phyloP scores from a whole-genome alignment of 164 flowering plant genomes.

The Akebia trifoliata region DNA sequence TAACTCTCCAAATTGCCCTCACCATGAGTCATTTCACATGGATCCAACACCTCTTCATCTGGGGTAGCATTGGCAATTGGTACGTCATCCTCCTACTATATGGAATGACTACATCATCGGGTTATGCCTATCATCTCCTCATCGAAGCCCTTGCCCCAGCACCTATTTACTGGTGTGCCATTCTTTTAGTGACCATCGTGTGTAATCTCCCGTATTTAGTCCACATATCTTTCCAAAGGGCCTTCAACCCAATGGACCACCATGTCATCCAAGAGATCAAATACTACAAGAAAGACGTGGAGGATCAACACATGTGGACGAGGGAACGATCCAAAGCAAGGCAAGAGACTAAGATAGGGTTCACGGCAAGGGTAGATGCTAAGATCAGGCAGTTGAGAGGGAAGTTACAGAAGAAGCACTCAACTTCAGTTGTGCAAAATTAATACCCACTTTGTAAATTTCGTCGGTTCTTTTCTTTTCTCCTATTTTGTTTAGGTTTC shows the following conservation, averaged over 20 bases:
- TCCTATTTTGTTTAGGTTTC: background rate
- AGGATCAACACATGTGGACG: conserved; percentile 80
- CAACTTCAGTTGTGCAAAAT: conserved; percentile 17
- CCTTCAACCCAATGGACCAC: conserved; percentile 86
- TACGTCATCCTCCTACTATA: conserved; percentile 69
- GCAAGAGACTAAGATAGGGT: conserved; percentile 88
- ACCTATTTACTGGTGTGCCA: conserved; percentile 73
- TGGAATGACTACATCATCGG: conserved; percentile 57
- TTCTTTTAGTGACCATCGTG: conserved; percentile 48
- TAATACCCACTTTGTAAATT: conserved; percentile 12
- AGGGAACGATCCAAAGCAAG: conserved; percentile 83
- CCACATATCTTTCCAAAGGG: conserved; percentile 72
- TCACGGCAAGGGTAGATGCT: conserved; percentile 91
- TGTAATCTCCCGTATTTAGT: conserved; percentile 72
- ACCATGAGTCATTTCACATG: conserved; percentile 97
- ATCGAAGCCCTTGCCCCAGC: conserved; percentile 83
- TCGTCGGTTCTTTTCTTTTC: background rate
- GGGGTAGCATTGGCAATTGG: conserved; percentile 89
- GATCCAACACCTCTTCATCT: conserved; percentile 82
- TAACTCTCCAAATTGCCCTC: conserved; percentile 87
- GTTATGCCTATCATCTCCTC: conserved; percentile 50
- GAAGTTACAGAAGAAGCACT: conserved; percentile 59
- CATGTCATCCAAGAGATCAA: conserved; percentile 94
- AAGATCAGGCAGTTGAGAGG: conserved; percentile 76
- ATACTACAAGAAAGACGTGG: conserved; percentile 76